Percentiles rank a stretch among this genome's conserved stretches.
These are phyloP conservation scores for Dunaliella sp. DNA, from an alignment of 139 green algal species.

Conservation along the genomic window DNA sequence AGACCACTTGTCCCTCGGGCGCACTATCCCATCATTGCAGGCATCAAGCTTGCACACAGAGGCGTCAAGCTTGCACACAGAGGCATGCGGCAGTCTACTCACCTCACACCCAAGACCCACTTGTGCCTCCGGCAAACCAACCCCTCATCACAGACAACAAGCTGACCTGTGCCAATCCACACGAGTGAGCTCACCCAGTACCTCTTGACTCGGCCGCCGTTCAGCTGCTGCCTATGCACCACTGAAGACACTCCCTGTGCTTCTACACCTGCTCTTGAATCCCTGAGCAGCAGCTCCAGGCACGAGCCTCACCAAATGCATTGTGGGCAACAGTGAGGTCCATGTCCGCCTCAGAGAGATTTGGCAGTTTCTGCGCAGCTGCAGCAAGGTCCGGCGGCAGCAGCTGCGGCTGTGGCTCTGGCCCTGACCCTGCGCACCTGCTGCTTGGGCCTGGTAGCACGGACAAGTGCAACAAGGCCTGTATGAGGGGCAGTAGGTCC, in stretches of 20 bases:
- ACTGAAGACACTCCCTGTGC: too few relatives aligned
- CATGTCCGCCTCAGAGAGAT: not conserved
- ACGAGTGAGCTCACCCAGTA: too few relatives aligned
- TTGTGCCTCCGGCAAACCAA: too few relatives aligned
- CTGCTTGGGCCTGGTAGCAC: not conserved
- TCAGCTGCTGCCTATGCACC: not conserved
- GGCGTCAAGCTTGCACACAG: too few relatives aligned
- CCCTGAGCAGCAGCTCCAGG: not conserved
- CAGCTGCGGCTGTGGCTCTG: not conserved
- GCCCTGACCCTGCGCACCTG: too few relatives aligned
- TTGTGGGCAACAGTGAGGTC: not conserved
- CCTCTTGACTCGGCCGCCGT: too few relatives aligned
- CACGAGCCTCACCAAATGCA: not conserved
- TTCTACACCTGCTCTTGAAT: not conserved
- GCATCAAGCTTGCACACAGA: too few relatives aligned
- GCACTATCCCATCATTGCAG: too few relatives aligned
- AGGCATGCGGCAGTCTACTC: too few relatives aligned
- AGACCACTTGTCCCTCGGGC: too few relatives aligned
- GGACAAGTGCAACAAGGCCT: not conserved
- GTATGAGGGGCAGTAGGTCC: not conserved
- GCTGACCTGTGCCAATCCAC: not conserved
- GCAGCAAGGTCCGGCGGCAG: not conserved
- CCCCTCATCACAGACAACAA: not conserved
- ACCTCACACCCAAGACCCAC: too few relatives aligned
- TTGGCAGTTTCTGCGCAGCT: not conserved